Base-by-base conservation (phyloP, 768 basidiomycete genomes). In the Boletellus ananas region DNA sequence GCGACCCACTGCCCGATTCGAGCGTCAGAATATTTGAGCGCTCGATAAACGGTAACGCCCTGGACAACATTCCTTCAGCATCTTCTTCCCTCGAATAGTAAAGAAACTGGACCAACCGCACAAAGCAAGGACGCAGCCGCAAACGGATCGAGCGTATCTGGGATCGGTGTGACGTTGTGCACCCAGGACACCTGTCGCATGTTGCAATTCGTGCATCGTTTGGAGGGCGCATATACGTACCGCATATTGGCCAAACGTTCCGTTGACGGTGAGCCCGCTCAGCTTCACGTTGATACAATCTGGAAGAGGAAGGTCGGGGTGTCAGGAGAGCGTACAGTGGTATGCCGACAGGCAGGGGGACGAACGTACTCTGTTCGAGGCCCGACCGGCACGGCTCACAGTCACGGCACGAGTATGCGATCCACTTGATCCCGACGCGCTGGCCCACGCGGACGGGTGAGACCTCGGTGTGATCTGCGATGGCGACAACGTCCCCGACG, bases 41-140 rank as follows among this genome's bases (percentile, higher is more conserved):
- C 92, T 50, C 88, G 85, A 62, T 91, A 94, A 2, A 89, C 88
- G 3, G 92, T 94, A 18, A 94, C 73, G 40, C 88, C 89, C 84
- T 85, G 43, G 1, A 37, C 4, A 34, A 29, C 27, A 17, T 35
- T 11, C 17, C 23, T 27, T 11, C 40, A n/a, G 14, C 20, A 0
- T 14, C 17, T 17, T 23, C 23, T n/a, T n/a, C 16, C 8, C 14
- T 31, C 8, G 3, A 25, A 13, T 8, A 25, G 11, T 8, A 0
- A 17, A 20, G 4, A 6, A 11, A 38, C 1, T 2, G 29, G 12
- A 16, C 37, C 47, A 63, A 85, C 85, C 12, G 88, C 89, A 58
- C 89, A 92, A 12, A 91, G 79, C 51, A 94, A 78, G 10, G 85
- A 84, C 2, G 84, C 83, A 5, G 90, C 85, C 1, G 74, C 82